A percentile compares a stretch with the other conserved stretches of the same genome.
Conservation (phyloP, 108 stramenopile species). For the Pelagomonas calceolata region DNA sequence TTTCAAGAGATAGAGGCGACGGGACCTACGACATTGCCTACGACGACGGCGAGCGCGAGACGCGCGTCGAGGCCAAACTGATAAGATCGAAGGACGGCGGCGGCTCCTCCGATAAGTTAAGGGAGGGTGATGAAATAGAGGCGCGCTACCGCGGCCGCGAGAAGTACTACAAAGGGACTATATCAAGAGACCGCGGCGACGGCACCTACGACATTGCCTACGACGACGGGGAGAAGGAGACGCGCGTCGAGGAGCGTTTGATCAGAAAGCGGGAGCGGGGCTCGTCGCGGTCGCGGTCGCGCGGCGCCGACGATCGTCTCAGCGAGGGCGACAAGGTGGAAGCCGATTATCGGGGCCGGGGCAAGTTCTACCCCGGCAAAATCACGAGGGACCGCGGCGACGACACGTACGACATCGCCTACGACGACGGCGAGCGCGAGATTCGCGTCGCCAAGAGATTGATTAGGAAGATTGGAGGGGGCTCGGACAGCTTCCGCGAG, state of each 20-base stretch:
- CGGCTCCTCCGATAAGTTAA: background rate
- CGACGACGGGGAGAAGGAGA: constrained; percentile 19
- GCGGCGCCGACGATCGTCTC: background rate
- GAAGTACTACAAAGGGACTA: background rate
- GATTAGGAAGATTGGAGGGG: too few relatives aligned
- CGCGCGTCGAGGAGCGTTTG: background rate
- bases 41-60: constrained; percentile 36
- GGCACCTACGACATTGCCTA: constrained; percentile 39
- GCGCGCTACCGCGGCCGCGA: constrained; percentile 33
- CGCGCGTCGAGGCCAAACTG: constrained; percentile 20
- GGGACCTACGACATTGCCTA: constrained; percentile 31
- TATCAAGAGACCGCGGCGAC: constrained; percentile 13
- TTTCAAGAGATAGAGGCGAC: constrained; percentile 24
- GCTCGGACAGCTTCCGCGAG: background rate
- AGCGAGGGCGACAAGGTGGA: constrained; percentile 28
- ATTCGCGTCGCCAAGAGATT: background rate
- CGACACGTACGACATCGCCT: constrained; percentile 32
- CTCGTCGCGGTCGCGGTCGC: background rate
- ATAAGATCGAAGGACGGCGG: constrained; percentile 6
- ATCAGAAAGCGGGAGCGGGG: background rate
- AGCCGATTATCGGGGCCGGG: constrained; percentile 20
- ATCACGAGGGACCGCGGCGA: constrained; percentile 5
- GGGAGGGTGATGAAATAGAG: constrained; percentile 32
- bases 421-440: constrained; percentile 34
- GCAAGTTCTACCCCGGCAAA: constrained; percentile 25